Conservation (phyloP, 768 basidiomycete species). For the Xanthoconium stramineum region DNA sequence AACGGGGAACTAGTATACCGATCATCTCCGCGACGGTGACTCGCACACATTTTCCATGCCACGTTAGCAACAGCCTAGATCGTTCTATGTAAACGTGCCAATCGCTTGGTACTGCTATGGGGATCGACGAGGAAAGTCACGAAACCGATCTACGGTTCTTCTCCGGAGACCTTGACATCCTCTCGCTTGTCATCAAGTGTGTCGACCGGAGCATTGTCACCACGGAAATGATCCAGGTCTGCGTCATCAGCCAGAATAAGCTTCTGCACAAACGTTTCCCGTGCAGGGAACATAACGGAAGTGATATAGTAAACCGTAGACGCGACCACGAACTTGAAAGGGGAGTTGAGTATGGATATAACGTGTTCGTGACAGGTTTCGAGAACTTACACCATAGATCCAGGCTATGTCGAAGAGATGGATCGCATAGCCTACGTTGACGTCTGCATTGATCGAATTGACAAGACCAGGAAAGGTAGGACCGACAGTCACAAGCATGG, state of each 20-base stretch:
- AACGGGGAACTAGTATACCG: neutral
- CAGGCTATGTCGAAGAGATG: constrained; percentile 71
- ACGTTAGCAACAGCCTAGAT: neutral
- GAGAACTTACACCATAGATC: constrained; percentile 62
- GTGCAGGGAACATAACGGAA: constrained; percentile 25
- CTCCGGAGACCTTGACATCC: neutral
- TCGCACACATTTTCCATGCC: neutral
- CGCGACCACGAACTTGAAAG: constrained; percentile 22
- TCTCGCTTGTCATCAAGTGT: neutral
- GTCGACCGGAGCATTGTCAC: neutral
- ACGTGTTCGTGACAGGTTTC: neutral
- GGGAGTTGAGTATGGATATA: neutral
- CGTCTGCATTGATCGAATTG: constrained; percentile 62
- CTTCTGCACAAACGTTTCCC: constrained; percentile 24
- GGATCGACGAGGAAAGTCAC: constrained; percentile 10
- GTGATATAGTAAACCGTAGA: constrained; percentile 26
- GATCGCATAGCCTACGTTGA: constrained; percentile 56
- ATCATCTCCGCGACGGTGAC: constrained; percentile 17
- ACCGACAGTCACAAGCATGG: constrained; percentile 64
- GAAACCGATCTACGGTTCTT: constrained; percentile 3
- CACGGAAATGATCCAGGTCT: neutral
- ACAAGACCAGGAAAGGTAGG: constrained; percentile 78
- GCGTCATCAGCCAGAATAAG: constrained; percentile 23
- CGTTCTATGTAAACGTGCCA: neutral
- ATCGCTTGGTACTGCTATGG: neutral